These are phyloP conservation scores for Gossypium stocksii DNA, from an alignment of 345 rosid species.

Conservation along the genomic window DNA sequence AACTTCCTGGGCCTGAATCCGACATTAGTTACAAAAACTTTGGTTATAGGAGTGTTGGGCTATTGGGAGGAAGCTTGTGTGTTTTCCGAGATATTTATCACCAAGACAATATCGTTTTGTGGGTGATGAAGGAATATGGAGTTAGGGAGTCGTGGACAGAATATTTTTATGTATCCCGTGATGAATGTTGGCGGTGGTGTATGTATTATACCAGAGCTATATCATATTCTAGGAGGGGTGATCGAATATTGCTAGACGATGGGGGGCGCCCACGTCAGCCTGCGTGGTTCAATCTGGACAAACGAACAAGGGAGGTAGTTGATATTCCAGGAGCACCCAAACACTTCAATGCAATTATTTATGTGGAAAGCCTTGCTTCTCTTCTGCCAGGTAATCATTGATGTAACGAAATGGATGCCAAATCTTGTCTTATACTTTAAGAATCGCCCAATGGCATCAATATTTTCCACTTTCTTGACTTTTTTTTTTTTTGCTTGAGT, in stretches of 20 bases:
- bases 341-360: background rate
- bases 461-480: no score
- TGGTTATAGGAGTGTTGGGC: background rate
- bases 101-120: background rate
- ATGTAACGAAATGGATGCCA: background rate
- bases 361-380: background rate
- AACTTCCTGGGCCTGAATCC: background rate
- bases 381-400: background rate
- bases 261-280: background rate
- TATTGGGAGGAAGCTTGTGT: slow-evolving; percentile 1
- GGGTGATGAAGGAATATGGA: slow-evolving; percentile 11
- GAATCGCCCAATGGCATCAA: no score
- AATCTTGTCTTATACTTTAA: no score
- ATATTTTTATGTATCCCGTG: background rate
- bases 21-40: background rate
- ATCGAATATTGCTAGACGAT: background rate
- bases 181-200: background rate
- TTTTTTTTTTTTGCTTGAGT: no score
- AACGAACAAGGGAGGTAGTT: background rate
- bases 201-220: background rate
- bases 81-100: background rate
- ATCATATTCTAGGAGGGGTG: background rate
- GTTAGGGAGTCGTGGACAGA: background rate
- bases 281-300: background rate
- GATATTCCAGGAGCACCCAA: background rate